Base-by-base conservation (phyloP, 2,329 filamentous ascomycete species). In the Beauveria medogensis region DNA sequence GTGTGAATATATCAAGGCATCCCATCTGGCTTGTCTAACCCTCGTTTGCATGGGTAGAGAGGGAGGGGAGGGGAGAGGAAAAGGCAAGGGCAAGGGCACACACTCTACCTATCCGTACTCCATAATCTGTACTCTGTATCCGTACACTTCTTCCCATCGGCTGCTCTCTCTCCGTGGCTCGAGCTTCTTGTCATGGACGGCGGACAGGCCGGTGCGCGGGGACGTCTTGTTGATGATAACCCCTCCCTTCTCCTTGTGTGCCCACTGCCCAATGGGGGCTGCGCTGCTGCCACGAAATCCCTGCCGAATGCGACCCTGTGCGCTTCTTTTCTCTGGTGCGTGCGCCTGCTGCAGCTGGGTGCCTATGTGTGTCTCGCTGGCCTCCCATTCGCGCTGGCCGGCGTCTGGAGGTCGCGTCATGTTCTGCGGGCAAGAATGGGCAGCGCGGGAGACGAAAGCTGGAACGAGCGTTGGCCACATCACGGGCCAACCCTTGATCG, bases 401-500 rank as follows among this genome's bases (percentile, higher is more conserved):
- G 46, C 48, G 44, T 44, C 54, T 56, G 20, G 44, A 41, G 34
- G 46, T 22, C 12, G 54, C 54, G 26, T 55, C 43, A 30, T 48
- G 22, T 47, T 47, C 40, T 20, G 40, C 14, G 28, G 40, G 53
- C 53, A 44, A 41, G 18, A 28, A 46, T 43, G 24, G 47, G 37
- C 44, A 51, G 18, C 46, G 40, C 40, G 37, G 37, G 40, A 34
- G 28, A 37, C 8, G 24, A 43, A 9, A 12, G 46, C 14, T 30
- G 30, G 55, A 22, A 20, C 46, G 43, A 34, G 26, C 43, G 20
- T 51, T 30, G 28, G 41, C 30, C n/a, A 14, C 47, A 50, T 41
- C 55, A 58, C 55, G 55, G 56, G n/a, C 56, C 56, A 59, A 26
- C 56, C 28, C 44, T 26, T 59, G 56, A 59, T 59, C 56, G n/a